Base-by-base conservation (phyloP, 2,329 filamentous ascomycete genomes). In the Dactylonectria estremocensis region DNA sequence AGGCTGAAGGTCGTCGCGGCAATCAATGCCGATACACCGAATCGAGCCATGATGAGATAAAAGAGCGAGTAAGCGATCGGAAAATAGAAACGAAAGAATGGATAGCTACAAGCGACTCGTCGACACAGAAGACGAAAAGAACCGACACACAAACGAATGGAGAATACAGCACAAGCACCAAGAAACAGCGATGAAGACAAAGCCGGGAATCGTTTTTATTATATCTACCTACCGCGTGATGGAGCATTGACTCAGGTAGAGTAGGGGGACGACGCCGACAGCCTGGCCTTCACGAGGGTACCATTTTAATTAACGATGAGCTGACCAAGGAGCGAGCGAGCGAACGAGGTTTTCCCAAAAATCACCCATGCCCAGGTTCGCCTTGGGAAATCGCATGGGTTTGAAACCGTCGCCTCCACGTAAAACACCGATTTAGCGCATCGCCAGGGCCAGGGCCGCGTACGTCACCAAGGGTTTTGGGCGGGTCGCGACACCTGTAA, bases 1-100 rank as follows among this genome's bases (percentile, higher is more conserved):
- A 69, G 50, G 70, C 70, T 6, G 61, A 71, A 64, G n/a, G 57
- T 18, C 16, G 59, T 22, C 16, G 59, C 49, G 63, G 70, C 70
- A 52, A 68, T 59, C 33, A 73, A 61, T 66, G 68, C 66, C 64
- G 71, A 71, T 3, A 72, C 5, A 6, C 57, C 52, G 7, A 66
- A 53, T 24, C 63, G 57, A 61, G 60, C 63, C 63, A 66, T 66
- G 33, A 14, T 61, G 7, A 7, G 24, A 28, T 28, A 28, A 60
- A 66, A 22, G 57, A 66, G 53, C 37, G 52, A 55, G 13, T 22
- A 22, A 53, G 6, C 31, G 57, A n/a, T 61, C 49, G 20, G 56
- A 16, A 16, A 54, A 54, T 37, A 49, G 28, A 63, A 55, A 57
- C 50, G 31, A 66, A 61, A 8, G 63, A 66, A 66, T 22, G 57